phyloP scores from a whole-genome alignment of 306 rosid genomes.

The Prunus salicina region DNA sequence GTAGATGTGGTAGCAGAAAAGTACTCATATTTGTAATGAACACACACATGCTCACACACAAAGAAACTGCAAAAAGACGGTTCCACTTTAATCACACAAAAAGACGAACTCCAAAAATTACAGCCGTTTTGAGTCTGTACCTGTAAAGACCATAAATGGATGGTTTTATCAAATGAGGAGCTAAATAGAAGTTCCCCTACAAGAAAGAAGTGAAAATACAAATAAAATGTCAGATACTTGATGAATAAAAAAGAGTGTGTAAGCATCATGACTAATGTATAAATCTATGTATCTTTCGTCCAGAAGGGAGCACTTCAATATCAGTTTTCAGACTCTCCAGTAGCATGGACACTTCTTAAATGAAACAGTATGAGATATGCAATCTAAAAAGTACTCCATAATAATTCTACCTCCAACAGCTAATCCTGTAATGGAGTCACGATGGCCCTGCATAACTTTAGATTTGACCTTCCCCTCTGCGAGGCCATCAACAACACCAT shows the following conservation, averaged over 20 bases:
- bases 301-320: background rate
- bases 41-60: background rate
- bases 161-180: slow-evolving; percentile 91
- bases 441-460: slow-evolving; percentile 72
- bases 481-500: slow-evolving; percentile 38
- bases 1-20: background rate
- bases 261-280: background rate
- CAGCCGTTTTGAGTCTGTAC: slow-evolving; percentile 39
- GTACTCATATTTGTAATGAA: slow-evolving; percentile 5
- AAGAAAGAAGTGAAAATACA: slow-evolving; percentile 22
- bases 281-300: background rate
- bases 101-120: slow-evolving; percentile 8
- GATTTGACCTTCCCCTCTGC: slow-evolving; percentile 54
- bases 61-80: background rate
- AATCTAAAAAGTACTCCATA: background rate
- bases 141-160: slow-evolving; percentile 87
- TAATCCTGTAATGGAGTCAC: slow-evolving; percentile 72
- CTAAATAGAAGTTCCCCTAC: slow-evolving; percentile 80
- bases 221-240: slow-evolving; percentile 27
- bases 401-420: slow-evolving; percentile 70
- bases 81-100: slow-evolving; percentile 2
- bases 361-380: background rate
- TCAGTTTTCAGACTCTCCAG: background rate
- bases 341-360: background rate
- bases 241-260: background rate